phyloP scores from a whole-genome alignment of 257 asterid species.

The Solanum ossicruentum region DNA sequence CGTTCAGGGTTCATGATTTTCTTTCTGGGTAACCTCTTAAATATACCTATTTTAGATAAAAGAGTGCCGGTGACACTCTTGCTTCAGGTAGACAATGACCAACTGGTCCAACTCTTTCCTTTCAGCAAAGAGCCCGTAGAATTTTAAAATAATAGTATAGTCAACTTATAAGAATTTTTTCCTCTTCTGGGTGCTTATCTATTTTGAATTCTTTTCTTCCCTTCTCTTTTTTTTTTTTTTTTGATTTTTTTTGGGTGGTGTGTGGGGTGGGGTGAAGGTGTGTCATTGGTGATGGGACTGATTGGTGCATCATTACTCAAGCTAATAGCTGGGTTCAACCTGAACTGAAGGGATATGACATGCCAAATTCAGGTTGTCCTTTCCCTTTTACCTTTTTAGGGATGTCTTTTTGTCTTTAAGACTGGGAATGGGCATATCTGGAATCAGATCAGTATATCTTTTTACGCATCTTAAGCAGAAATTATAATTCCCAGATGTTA shows the following conservation, averaged over 20 bases:
- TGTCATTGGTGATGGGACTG: not conserved
- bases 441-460: not conserved
- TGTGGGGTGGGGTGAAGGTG: not conserved
- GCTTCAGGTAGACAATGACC: not conserved
- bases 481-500: not conserved
- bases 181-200: not conserved
- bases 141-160: not conserved
- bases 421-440: not conserved
- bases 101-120: not conserved
- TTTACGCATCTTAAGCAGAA: not conserved
- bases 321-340: not conserved
- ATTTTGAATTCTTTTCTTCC: not conserved
- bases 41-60: not conserved
- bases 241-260: too few species aligned
- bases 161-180: not conserved
- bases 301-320: not conserved
- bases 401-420: not conserved
- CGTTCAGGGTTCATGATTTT: not conserved
- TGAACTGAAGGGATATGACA: not conserved
- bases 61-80: not conserved
- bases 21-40: not conserved
- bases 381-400: not conserved
- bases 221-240: not conserved
- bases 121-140: not conserved
- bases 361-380: not conserved